These are phyloP conservation scores for Aspergillus cristatus DNA, from an alignment of 495 filamentous ascomycete species.

Conservation along the genomic window DNA sequence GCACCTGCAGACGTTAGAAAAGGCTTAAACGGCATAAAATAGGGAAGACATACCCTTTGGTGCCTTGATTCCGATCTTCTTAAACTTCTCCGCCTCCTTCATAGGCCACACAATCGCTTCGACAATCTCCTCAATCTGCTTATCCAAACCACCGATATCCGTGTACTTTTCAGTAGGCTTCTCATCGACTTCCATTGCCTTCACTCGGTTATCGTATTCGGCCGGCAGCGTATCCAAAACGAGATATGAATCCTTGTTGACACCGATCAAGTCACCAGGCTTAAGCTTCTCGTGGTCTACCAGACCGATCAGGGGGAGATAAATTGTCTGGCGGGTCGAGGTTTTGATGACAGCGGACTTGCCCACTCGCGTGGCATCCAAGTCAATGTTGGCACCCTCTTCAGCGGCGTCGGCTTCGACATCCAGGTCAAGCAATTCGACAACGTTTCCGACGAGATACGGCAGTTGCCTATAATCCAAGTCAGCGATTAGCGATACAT, in stretches of 20 bases:
- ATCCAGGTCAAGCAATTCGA: conserved; percentile 92
- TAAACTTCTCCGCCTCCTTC: conserved; percentile 98
- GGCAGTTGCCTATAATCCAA: conserved; percentile 68
- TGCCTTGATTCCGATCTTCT: conserved; percentile 99
- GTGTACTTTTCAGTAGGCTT: conserved; percentile 99
- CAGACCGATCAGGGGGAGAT: conserved; percentile 93
- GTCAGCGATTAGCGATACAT: conserved; percentile 7
- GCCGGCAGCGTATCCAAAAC: conserved; percentile 94
- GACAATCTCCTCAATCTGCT: conserved; percentile 99
- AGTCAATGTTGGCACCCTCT: conserved; percentile 96
- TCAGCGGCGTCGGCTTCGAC: conserved; percentile 92
- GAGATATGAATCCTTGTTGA: conserved; percentile 99
- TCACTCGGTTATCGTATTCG: conserved; percentile 98
- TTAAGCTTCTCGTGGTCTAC: conserved; percentile 90
- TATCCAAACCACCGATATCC: conserved; percentile 94
- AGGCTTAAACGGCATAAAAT: not conserved
- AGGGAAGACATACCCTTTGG: conserved; percentile 67
- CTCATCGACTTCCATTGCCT: conserved; percentile 99
- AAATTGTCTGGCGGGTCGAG: conserved; percentile 98
- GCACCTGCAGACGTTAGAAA: conserved; percentile 52
- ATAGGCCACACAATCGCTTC: conserved; percentile 99
- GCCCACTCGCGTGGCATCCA: conserved; percentile 92
- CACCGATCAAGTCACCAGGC: conserved; percentile 92
- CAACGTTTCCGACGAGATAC: conserved; percentile 96
- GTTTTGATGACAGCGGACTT: conserved; percentile 99